Evolutionary conservation across 2,329 filamentous ascomycete species (phyloP).

Genomic region (Cryphonectria radicalis): DNA sequence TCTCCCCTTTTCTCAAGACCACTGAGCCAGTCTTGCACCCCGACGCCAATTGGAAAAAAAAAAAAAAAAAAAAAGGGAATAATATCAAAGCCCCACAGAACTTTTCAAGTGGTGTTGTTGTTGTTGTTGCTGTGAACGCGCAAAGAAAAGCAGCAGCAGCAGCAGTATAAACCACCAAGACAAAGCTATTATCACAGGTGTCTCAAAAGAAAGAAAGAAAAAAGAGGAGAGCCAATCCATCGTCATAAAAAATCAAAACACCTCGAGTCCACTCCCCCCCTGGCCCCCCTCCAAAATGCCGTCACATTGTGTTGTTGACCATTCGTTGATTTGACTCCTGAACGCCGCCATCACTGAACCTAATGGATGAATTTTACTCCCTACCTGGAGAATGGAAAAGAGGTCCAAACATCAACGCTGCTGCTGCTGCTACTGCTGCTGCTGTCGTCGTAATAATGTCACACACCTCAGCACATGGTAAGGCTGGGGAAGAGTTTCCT

Average conservation of each 20-base stretch:
- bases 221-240: background rate
- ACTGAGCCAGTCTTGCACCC: background rate
- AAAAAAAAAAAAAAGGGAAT: background rate
- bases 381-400: background rate
- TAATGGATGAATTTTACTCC: background rate
- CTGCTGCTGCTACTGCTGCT: too few species aligned
- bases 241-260: background rate
- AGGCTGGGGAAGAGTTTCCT: slow-evolving; percentile 64
- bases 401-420: background rate
- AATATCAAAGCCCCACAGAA: background rate
- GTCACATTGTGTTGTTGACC: background rate
- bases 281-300: slow-evolving; percentile 5
- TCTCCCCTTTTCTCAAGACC: background rate
- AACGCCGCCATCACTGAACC: background rate
- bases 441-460: too few species aligned
- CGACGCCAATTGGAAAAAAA: background rate
- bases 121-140: background rate
- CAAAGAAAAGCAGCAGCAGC: background rate
- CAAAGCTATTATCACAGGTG: background rate
- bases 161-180: background rate
- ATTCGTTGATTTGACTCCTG: background rate
- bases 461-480: slow-evolving; percentile 50
- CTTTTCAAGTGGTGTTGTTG: background rate
- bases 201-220: background rate
- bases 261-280: background rate